phyloP scores from a whole-genome alignment of 179 eudicot genomes.

The Carnegiea gigantea region DNA sequence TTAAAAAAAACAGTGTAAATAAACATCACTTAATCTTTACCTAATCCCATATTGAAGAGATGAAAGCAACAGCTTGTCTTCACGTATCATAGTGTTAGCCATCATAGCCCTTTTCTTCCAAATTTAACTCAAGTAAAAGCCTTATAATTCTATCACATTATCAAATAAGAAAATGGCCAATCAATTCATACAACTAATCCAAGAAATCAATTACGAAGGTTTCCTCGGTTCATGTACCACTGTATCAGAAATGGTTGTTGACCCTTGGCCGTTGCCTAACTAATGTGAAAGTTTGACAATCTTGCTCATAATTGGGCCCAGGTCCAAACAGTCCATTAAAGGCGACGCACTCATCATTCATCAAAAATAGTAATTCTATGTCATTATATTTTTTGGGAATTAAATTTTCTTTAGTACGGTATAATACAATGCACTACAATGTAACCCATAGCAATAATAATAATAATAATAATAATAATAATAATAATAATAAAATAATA shows the following conservation, averaged over 20 bases:
- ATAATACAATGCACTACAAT: no score
- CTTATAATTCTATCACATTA: not conserved
- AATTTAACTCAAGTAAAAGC: not conserved
- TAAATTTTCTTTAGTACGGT: not conserved
- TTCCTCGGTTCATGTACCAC: not conserved
- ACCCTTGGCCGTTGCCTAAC: constrained; percentile 5
- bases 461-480: no score
- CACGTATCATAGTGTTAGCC: not conserved
- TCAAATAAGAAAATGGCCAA: not conserved
- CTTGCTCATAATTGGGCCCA: not conserved
- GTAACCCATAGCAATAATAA: no score
- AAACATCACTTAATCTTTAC: not conserved
- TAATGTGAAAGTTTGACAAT: not conserved
- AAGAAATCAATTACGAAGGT: not conserved
- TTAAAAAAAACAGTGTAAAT: not conserved
- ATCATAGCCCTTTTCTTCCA: not conserved
- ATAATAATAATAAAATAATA: no score
- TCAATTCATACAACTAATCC: constrained; percentile 10
- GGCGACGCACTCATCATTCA: no score
- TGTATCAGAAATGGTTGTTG: not conserved
- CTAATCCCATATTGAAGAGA: constrained; percentile 7
- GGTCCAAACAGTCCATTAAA: constrained; percentile 7
- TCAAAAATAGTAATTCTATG: not conserved
- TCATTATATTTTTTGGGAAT: not conserved
- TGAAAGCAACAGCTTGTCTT: not conserved